phyloP scores from a whole-genome alignment of 2,329 filamentous ascomycete species.

The Fusarium duplospermum region DNA sequence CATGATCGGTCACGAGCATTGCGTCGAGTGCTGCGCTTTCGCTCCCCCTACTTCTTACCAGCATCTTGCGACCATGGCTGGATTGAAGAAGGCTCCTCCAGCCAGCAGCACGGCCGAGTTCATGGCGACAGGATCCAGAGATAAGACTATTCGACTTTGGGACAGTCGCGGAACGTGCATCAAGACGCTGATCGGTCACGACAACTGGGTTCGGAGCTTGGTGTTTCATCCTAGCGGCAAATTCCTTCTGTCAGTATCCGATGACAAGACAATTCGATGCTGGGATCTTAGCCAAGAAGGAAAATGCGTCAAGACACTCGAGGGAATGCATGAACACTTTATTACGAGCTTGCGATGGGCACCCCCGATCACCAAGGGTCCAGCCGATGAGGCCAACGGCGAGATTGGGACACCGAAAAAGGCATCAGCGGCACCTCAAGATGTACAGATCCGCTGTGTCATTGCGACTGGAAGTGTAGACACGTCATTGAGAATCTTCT shows the following conservation, averaged over 20 bases:
- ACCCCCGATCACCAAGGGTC: slow-evolving; percentile 57
- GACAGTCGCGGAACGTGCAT: slow-evolving; percentile 86
- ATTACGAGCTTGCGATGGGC: slow-evolving; percentile 91
- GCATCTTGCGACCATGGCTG: slow-evolving; percentile 81
- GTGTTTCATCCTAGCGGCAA: slow-evolving; percentile 94
- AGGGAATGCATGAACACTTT: slow-evolving; percentile 84
- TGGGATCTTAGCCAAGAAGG: slow-evolving; percentile 95
- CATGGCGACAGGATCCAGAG: slow-evolving; percentile 87
- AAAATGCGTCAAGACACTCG: slow-evolving; percentile 85
- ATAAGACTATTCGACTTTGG: slow-evolving; percentile 93
- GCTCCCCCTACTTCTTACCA: slow-evolving; percentile 83
- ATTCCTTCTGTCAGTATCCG: slow-evolving; percentile 85
- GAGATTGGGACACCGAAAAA: slow-evolving; percentile 39
- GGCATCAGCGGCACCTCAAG: slow-evolving; percentile 42
- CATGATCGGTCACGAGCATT: slow-evolving; percentile 87
- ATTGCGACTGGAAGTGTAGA: slow-evolving; percentile 86
- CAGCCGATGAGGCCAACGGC: slow-evolving; percentile 29
- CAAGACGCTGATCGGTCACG: slow-evolving; percentile 86
- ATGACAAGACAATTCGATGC: slow-evolving; percentile 92
- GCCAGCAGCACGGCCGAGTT: slow-evolving; percentile 83
- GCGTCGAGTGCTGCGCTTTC: slow-evolving; percentile 86
- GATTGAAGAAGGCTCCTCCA: slow-evolving; percentile 84
- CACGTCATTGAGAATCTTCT: slow-evolving; percentile 82
- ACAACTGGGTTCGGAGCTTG: slow-evolving; percentile 91
- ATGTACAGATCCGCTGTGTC: slow-evolving; percentile 81